These are phyloP conservation scores for Vaccinium corymbosum DNA, from an alignment of 148 eudicot genomes.

Conservation along the genomic window DNA sequence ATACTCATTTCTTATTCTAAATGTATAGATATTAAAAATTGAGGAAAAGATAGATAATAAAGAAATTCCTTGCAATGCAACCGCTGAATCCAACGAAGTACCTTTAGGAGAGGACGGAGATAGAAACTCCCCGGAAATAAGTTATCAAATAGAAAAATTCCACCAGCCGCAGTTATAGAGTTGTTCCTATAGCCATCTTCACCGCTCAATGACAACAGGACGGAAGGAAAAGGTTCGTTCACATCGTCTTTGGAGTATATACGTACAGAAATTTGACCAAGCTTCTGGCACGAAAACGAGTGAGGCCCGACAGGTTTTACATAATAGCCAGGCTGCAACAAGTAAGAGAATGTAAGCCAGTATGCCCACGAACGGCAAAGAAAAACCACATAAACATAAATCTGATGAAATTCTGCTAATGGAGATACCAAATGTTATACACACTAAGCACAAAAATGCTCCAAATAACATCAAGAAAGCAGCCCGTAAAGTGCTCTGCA, in stretches of 20 bases:
- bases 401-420: background rate
- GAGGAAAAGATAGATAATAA: conserved; percentile 1
- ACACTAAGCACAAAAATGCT: background rate
- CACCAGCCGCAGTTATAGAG: conserved; percentile 80
- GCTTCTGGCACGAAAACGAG: conserved; percentile 94
- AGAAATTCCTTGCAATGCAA: background rate
- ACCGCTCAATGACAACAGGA: conserved; percentile 84
- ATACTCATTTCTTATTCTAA: background rate
- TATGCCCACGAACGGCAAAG: conserved; percentile 13
- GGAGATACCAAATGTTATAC: background rate
- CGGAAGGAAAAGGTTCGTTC: conserved; percentile 83
- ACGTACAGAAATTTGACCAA: conserved; percentile 76
- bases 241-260: conserved; percentile 60
- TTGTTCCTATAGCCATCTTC: conserved; percentile 99
- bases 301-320: conserved; percentile 68
- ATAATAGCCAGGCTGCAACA: conserved; percentile 84
- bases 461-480: background rate
- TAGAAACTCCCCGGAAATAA: conserved; percentile 97
- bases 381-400: conserved; percentile 14
- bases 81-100: conserved; percentile 25
- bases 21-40: background rate
- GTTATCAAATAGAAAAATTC: conserved; percentile 59
- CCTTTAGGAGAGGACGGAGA: conserved; percentile 96
- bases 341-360: conserved; percentile 18
- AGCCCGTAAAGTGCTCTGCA: background rate